Base-by-base conservation (phyloP, 257 asterid species). In the Solanum neorickii region DNA sequence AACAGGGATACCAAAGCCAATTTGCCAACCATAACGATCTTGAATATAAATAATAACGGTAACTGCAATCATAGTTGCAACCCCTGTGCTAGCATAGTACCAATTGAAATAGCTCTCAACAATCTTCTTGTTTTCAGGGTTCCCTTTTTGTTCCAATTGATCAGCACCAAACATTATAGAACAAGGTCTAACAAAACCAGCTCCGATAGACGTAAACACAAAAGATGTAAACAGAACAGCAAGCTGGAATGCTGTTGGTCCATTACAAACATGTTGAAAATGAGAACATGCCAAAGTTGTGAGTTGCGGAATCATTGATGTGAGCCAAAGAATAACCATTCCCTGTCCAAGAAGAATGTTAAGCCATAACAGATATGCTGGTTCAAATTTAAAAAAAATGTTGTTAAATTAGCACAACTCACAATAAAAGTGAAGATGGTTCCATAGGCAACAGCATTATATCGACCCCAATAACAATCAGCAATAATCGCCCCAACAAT, bases 161-260 rank as follows among this genome's bases (percentile, higher is more conserved):
- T 86, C 86, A 5, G 87, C 86, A 52, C 88, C 88, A 41, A 88
- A 88, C 18, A 82, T 84, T 27, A 88, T 85, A 11, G 90, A 85
- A 86, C 90, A 88, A 49, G 90, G 90, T 44, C 90, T 77, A 44
- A 85, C 65, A 68, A 78, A 88, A 84, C 90, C 88, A 76, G 88
- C 83, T 78, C 86, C 90, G 1, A 88, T 1, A 13, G 88, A 88
- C 7, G 82, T 77, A 47, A 78, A 31, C 41, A 4, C 65, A 78
- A 78, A 78, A 78, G 65, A 78, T 44, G 65, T 44, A 46, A 78
- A 78, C 49, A 78, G 65, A 2, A 78, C 62, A 27, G 41, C 65
- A 25, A 78, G 65, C 7, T 77, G 83, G 3, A 78, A 60, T 4
- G 25, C 9, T 78, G 41, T 44, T 46, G 65, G 2, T 78, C 84